phyloP scores from a whole-genome alignment of 2,329 filamentous ascomycete genomes.

The Colletotrichum costaricense region DNA sequence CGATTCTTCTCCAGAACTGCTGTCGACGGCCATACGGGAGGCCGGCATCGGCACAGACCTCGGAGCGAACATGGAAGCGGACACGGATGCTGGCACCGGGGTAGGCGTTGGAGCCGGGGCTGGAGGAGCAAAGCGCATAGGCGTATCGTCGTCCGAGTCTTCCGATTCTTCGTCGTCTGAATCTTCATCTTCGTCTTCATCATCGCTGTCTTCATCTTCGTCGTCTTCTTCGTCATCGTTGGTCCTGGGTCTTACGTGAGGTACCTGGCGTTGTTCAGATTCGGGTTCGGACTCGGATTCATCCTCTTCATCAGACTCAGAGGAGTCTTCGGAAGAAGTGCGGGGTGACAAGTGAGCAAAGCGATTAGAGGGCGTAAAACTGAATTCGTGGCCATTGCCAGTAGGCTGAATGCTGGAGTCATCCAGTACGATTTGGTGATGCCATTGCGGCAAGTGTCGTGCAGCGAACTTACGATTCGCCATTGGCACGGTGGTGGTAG shows the following conservation, averaged over 20 bases:
- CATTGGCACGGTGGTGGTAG: slow-evolving; percentile 50
- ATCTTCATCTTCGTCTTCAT: slow-evolving; percentile 11
- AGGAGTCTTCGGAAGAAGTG: slow-evolving; percentile 44
- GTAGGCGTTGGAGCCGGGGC: slow-evolving; percentile 24
- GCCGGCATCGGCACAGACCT: neutral
- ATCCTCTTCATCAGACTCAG: slow-evolving; percentile 30
- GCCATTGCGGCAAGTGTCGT: slow-evolving; percentile 46
- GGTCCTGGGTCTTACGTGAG: neutral
- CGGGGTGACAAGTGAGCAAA: slow-evolving; percentile 45
- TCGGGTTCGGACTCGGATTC: slow-evolving; percentile 18
- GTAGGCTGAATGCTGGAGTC: slow-evolving; percentile 56
- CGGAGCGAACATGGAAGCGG: neutral
- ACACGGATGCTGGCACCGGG: slow-evolving; percentile 12
- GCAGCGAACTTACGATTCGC: slow-evolving; percentile 46
- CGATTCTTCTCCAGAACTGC: slow-evolving; percentile 25
- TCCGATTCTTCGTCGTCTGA: neutral
- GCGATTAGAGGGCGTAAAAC: slow-evolving; percentile 44
- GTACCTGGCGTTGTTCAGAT: neutral
- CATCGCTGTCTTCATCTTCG: slow-evolving; percentile 18
- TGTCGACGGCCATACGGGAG: slow-evolving; percentile 12
- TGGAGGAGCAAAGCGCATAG: slow-evolving; percentile 9
- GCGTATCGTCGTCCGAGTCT: slow-evolving; percentile 24
- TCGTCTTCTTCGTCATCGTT: slow-evolving; percentile 27
- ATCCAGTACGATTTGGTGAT: slow-evolving; percentile 43
- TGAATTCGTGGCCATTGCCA: slow-evolving; percentile 55